Evolutionary conservation across 441 rosid genomes (phyloP), one percentile per base, ranked within the genome.

Genomic region (Gossypium schwendimanii): DNA sequence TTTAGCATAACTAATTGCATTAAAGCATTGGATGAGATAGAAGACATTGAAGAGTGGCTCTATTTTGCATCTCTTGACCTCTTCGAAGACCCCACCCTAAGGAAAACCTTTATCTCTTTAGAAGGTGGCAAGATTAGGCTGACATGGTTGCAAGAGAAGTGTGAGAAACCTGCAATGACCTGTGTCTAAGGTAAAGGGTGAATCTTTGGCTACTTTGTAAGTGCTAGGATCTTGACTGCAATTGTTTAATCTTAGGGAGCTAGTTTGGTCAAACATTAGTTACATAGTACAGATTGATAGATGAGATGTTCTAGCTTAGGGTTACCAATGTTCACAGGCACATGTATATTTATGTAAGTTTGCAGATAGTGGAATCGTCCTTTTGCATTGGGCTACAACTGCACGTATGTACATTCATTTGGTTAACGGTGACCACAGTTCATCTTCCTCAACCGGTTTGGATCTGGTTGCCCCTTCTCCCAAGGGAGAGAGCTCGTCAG

Each of bases 11-110:
- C 83, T 45, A 85, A 84, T 73, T 89, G 93, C 84, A 84, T 93
- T 71, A 81, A 75, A 71, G 87, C 83, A 7, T 80, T 89, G 80
- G 93, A 88, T 80, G 90, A 82, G 79, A 82, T 89, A 18, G 81
- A 82, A 77, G 77, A 78, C 21, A 65, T 86, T 6, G 92, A 86
- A 14, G 85, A 85, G 57, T 23, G 69, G 44, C 79, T 89, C 39
- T 92, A 89, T 75, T 83, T 82, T 61, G 84, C 87, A 17, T 92
- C 91, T 28, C 69, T 91, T 69, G 92, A 91, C 69, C 88, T 89
- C 68, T 93, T 91, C 60, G 97, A 86, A 77, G 87, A 80, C 20
- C 81, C 89, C 20, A 74, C 50, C 81, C 57, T 73, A 50, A 80
- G 93, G 73, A 89, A 84, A 82, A 87, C 88, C 0, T 93, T 91